Conservation (phyloP, 768 basidiomycete species). For the Solioccasus polychromus region DNA sequence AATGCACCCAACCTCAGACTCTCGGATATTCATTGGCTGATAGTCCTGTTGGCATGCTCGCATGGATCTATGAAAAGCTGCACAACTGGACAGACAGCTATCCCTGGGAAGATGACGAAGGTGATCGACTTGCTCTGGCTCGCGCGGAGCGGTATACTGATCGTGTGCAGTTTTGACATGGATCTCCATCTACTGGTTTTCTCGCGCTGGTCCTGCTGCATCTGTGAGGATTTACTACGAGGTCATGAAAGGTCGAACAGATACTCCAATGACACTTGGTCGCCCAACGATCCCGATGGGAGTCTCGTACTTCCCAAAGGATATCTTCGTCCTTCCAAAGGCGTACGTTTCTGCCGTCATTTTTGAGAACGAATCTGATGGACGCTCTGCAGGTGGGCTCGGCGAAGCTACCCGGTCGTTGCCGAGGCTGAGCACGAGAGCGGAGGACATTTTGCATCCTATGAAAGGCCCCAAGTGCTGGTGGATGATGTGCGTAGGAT, state of each 20-base stretch:
- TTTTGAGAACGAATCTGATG: neutral
- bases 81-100: conserved; percentile 48
- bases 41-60: conserved; percentile 51
- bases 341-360: conserved; percentile 32
- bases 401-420: conserved; percentile 38
- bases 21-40: conserved; percentile 52
- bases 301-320: conserved; percentile 50
- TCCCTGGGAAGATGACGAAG: conserved; percentile 55
- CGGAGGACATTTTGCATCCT: conserved; percentile 60
- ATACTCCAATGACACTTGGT: neutral
- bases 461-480: conserved; percentile 47
- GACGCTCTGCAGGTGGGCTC: conserved; percentile 38
- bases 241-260: conserved; percentile 9
- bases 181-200: conserved; percentile 59
- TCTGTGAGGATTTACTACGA: conserved; percentile 60
- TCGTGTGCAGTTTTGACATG: conserved; percentile 50
- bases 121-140: conserved; percentile 22
- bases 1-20: conserved; percentile 48
- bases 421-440: conserved; percentile 46
- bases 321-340: conserved; percentile 35
- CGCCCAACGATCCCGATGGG: conserved; percentile 41
- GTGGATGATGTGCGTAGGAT: conserved; percentile 51
- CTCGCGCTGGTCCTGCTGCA: conserved; percentile 55
- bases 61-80: conserved; percentile 52
- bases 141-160: neutral